phyloP scores from a whole-genome alignment of 164 flowering plant genomes.

The Akebia trifoliata region DNA sequence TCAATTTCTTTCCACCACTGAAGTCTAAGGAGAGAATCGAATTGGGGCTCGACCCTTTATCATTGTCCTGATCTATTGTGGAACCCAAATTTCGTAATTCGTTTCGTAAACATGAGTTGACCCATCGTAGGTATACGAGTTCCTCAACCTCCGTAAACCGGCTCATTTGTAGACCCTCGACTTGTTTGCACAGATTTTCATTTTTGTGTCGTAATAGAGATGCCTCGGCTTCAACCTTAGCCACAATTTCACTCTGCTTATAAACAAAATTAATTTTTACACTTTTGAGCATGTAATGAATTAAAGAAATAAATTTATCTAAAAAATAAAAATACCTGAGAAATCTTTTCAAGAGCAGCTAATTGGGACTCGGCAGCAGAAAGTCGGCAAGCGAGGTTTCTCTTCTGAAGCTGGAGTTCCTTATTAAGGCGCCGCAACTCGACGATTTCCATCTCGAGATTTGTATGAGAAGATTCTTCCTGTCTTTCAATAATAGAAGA shows the following conservation, averaged over 20 bases:
- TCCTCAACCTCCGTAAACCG: constrained; percentile 85
- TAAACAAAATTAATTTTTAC: background rate
- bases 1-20: constrained; percentile 31
- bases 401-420: constrained; percentile 83
- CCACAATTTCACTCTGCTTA: constrained; percentile 55
- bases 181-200: constrained; percentile 77
- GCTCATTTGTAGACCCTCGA: constrained; percentile 76
- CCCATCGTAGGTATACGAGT: constrained; percentile 82
- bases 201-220: constrained; percentile 57
- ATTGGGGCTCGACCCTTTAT: constrained; percentile 33
- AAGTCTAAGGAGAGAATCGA: constrained; percentile 26
- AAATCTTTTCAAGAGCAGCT: constrained; percentile 38
- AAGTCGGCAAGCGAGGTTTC: constrained; percentile 56
- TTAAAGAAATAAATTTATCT: background rate
- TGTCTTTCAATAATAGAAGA: constrained; percentile 20
- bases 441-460: constrained; percentile 69
- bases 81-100: constrained; percentile 49
- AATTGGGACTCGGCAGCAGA: constrained; percentile 56
- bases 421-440: constrained; percentile 72
- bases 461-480: constrained; percentile 17
- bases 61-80: constrained; percentile 23
- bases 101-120: constrained; percentile 65
- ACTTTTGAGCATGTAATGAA: background rate
- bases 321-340: constrained; percentile 47
- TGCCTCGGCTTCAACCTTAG: constrained; percentile 79